Conservation (phyloP, 2,329 filamentous ascomycete genomes). For the Scleromitrula shiraiana region DNA sequence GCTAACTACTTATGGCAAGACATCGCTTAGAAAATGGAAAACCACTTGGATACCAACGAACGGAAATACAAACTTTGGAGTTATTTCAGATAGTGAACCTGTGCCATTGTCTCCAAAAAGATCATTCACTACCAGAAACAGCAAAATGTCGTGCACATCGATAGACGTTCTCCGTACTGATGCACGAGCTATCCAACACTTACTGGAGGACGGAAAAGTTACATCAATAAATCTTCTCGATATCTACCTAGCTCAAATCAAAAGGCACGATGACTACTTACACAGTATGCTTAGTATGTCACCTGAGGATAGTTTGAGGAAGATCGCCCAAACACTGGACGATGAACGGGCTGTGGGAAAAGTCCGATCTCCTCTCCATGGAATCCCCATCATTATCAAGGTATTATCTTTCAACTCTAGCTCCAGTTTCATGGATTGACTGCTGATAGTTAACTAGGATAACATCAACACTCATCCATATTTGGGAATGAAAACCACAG, state of each 20-base stretch:
- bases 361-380: constrained; percentile 57
- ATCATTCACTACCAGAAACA: too few relatives aligned
- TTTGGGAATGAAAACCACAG: constrained; percentile 63
- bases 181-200: not conserved
- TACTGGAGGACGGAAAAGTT: not conserved
- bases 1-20: too few relatives aligned
- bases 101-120: too few relatives aligned
- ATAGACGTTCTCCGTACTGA: not conserved
- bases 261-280: constrained; percentile 5
- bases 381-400: constrained; percentile 67
- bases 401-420: constrained; percentile 32
- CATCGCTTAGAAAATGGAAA: too few relatives aligned
- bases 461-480: constrained; percentile 51
- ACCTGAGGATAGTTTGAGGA: not conserved
- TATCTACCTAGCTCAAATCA: constrained; percentile 1
- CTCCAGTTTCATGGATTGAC: not conserved
- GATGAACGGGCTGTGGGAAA: constrained; percentile 46
- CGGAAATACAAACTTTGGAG: too few relatives aligned
- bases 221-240: not conserved
- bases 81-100: too few relatives aligned
- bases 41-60: too few relatives aligned
- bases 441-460: constrained; percentile 4
- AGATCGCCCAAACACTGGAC: constrained; percentile 33
- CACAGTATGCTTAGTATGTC: constrained; percentile 4
- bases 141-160: not conserved